These are phyloP conservation scores for Fusarium acutatum DNA, from an alignment of 2,329 filamentous ascomycete species.

Conservation along the genomic window DNA sequence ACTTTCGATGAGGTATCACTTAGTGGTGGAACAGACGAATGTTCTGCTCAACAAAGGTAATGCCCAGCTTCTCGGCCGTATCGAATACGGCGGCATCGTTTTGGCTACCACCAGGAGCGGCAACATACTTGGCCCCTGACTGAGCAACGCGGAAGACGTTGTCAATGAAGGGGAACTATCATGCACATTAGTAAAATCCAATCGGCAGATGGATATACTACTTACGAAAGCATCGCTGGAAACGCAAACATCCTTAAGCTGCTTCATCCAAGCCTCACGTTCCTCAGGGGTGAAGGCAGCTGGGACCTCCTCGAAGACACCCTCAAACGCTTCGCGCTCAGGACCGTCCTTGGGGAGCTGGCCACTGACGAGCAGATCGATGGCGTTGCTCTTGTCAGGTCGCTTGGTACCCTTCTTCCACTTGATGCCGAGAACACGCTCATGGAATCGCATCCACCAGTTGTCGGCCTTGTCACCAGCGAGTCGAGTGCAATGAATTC, in stretches of 20 bases:
- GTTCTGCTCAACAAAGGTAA: constrained; percentile 95
- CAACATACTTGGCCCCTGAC: constrained; percentile 95
- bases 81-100: constrained; percentile 85
- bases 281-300: constrained; percentile 83
- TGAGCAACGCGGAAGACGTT: constrained; percentile 92
- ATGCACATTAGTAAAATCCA: constrained; percentile 34
- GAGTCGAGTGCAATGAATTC: constrained; percentile 97
- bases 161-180: constrained; percentile 95
- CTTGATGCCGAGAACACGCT: constrained; percentile 84
- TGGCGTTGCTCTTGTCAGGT: constrained; percentile 97
- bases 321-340: constrained; percentile 88
- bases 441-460: constrained; percentile 99
- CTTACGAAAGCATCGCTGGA: constrained; percentile 95
- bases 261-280: constrained; percentile 83
- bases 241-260: constrained; percentile 83
- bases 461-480: constrained; percentile 99
- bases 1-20: constrained; percentile 25
- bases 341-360: constrained; percentile 84
- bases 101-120: constrained; percentile 89
- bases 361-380: constrained; percentile 92
- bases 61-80: constrained; percentile 89
- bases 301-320: constrained; percentile 89
- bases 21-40: constrained; percentile 60
- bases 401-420: constrained; percentile 99
- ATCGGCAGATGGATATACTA: constrained; percentile 33